phyloP scores from a whole-genome alignment of 495 filamentous ascomycete genomes.

The Ascobolus immersus region DNA sequence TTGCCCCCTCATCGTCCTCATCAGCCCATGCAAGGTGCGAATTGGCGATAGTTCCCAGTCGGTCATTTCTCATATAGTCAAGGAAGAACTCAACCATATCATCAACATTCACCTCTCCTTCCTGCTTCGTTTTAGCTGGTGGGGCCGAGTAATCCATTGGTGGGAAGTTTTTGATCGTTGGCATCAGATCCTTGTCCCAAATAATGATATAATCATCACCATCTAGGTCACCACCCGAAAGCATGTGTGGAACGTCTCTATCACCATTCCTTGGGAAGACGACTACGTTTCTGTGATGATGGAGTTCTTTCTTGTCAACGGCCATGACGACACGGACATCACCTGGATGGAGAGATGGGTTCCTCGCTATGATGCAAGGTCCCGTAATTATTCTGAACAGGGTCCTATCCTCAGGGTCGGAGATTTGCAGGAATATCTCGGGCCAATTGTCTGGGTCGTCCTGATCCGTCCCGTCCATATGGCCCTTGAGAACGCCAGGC shows the following conservation, averaged over 20 bases:
- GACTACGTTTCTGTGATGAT: slow-evolving; percentile 57
- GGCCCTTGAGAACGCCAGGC: slow-evolving; percentile 43
- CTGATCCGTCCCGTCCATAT: slow-evolving; percentile 16
- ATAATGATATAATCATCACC: slow-evolving; percentile 89
- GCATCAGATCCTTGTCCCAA: slow-evolving; percentile 62
- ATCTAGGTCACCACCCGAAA: slow-evolving; percentile 85
- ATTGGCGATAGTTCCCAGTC: slow-evolving; percentile 50
- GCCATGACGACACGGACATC: slow-evolving; percentile 75
- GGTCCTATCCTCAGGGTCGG: slow-evolving; percentile 23
- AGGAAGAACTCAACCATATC: slow-evolving; percentile 73
- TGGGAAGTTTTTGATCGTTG: slow-evolving; percentile 35
- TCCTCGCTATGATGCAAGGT: slow-evolving; percentile 62
- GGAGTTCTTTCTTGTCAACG: slow-evolving; percentile 45
- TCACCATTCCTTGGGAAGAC: slow-evolving; percentile 72
- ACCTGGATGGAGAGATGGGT: slow-evolving; percentile 83
- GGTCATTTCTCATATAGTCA: slow-evolving; percentile 78
- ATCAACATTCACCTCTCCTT: slow-evolving; percentile 33
- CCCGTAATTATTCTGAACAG: slow-evolving; percentile 44
- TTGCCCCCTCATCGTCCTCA: slow-evolving; percentile 31
- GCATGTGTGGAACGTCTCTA: slow-evolving; percentile 70
- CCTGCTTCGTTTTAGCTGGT: slow-evolving; percentile 22
- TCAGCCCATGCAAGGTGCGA: slow-evolving; percentile 67
- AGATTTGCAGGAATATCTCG: slow-evolving; percentile 71
- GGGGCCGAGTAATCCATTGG: slow-evolving; percentile 49
- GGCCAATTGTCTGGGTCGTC: slow-evolving; percentile 27